Evolutionary conservation across 768 basidiomycete genomes (phyloP).

Genomic region (Aureoboletus auriporus): DNA sequence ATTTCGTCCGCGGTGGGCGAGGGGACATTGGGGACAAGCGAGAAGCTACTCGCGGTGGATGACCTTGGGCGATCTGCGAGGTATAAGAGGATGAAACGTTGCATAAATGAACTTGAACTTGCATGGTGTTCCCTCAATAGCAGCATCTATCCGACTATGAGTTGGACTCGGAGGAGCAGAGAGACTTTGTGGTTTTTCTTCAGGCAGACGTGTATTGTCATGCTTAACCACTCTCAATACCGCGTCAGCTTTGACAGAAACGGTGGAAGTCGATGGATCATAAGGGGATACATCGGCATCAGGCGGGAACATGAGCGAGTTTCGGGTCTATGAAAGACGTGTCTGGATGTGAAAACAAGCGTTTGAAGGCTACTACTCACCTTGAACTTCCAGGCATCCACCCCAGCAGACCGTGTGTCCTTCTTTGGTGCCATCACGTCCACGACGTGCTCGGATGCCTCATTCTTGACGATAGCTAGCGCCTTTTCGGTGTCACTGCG

Average conservation of each 20-base stretch:
- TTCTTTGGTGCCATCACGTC: constrained; percentile 83
- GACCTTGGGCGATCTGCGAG: constrained; percentile 59
- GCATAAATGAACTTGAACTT: constrained; percentile 27
- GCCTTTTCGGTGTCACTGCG: constrained; percentile 27
- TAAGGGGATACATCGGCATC: constrained; percentile 87
- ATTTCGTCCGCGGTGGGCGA: constrained; percentile 83
- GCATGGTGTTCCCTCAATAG: constrained; percentile 92
- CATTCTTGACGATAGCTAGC: constrained; percentile 20
- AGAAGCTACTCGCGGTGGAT: constrained; percentile 53
- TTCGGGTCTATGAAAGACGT: constrained; percentile 61
- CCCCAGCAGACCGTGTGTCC: constrained; percentile 66
- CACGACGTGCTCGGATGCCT: constrained; percentile 28
- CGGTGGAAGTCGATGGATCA: constrained; percentile 36
- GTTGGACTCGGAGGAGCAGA: constrained; percentile 85
- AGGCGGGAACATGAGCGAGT: constrained; percentile 92
- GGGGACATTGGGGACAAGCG: constrained; percentile 81
- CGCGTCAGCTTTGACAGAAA: constrained; percentile 29
- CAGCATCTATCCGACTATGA: constrained; percentile 84
- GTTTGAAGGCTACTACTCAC: constrained; percentile 32
- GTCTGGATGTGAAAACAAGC: constrained; percentile 1
- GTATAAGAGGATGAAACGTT: constrained; percentile 8
- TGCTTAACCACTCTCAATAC: constrained; percentile 70
- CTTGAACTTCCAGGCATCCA: constrained; percentile 84
- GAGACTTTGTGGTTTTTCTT: constrained; percentile 39
- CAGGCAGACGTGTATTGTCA: constrained; percentile 74